A percentile compares a stretch with the other conserved stretches of the same genome.
Evolutionary conservation across 768 basidiomycete genomes (phyloP).

Genomic region (Ramaria rubella): DNA sequence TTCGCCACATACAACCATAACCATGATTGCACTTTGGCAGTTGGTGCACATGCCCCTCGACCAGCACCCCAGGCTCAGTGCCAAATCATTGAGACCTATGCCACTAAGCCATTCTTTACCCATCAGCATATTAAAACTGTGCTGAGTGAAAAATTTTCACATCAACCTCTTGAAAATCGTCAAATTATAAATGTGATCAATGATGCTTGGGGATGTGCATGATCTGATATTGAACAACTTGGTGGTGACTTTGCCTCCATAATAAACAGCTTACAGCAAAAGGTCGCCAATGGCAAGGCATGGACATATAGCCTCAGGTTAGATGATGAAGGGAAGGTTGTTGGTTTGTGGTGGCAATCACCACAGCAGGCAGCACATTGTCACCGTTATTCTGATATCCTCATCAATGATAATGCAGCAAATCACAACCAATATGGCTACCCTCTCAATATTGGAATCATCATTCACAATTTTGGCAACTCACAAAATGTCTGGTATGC

Average conservation of each 20-base stretch:
- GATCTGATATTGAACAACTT: neutral
- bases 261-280: neutral
- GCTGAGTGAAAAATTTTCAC: constrained; percentile 6
- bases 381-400: neutral
- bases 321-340: constrained; percentile 16
- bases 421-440: constrained; percentile 5
- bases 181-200: constrained; percentile 4
- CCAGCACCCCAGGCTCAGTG: constrained; percentile 1
- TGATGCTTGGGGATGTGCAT: neutral
- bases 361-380: neutral
- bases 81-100: constrained; percentile 9
- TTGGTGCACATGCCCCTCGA: constrained; percentile 14
- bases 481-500: constrained; percentile 19
- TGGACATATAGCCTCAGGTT: constrained; percentile 14
- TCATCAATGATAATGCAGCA: constrained; percentile 5
- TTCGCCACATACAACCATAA: constrained; percentile 15
- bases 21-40: constrained; percentile 17
- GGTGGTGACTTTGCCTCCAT: constrained; percentile 5
- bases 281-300: neutral
- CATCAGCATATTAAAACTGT: constrained; percentile 8
- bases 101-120: constrained; percentile 13
- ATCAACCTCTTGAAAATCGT: neutral
- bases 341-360: neutral
- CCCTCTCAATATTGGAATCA: too few relatives aligned
- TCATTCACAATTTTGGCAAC: constrained; percentile 1